Base-by-base conservation (phyloP, 2,329 filamentous ascomycete species). In the Epichloe coenophiala region DNA sequence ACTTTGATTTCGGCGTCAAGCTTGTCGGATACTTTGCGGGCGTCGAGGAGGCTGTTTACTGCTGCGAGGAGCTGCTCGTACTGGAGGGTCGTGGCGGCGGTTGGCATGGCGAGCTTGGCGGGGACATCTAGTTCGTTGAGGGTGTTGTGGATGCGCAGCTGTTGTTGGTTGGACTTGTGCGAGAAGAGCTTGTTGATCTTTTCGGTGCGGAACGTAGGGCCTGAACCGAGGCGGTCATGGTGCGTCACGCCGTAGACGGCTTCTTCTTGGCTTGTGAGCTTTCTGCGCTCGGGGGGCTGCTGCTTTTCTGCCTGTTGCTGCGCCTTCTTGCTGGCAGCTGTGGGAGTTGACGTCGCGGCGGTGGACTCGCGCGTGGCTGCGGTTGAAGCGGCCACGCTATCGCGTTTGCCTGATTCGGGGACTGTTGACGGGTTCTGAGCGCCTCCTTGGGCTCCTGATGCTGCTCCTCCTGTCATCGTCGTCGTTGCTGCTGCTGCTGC, bases 121-220 rank as follows among this genome's bases (percentile, higher is more conserved):
- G 83, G 79, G 41, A 93, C 78, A 41, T 86, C 83, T 6, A 91
- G 71, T 64, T 89, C 84, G 41, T 74, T 75, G 23, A 93, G 77
- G 4, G 82, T 81, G 50, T 84, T 83, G 13, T 75, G 80, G 55
- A 93, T 89, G 55, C 86, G 85, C 54, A 80, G 68, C 57, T 87
- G 86, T 63, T 90, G 86, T 54, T 85, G 79, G 49, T 83, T 80
- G 15, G 79, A 84, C 69, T 90, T 90, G 56, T 84, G 84, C 38
- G 82, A 81, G 51, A 88, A 84, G 23, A 88, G 78, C 65, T 89
- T 89, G 58, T 84, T 83, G 52, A 91, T 79, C 64, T 81, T 84
- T 59, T 91, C 86, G 31, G 88, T 88, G 12, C 91, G 86, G 75
- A 97, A 97, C 13, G 87, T 84, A 37, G 95, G 87, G 6, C 93